phyloP scores from a whole-genome alignment of 2,329 filamentous ascomycete species.

The Venturia aucupariae region DNA sequence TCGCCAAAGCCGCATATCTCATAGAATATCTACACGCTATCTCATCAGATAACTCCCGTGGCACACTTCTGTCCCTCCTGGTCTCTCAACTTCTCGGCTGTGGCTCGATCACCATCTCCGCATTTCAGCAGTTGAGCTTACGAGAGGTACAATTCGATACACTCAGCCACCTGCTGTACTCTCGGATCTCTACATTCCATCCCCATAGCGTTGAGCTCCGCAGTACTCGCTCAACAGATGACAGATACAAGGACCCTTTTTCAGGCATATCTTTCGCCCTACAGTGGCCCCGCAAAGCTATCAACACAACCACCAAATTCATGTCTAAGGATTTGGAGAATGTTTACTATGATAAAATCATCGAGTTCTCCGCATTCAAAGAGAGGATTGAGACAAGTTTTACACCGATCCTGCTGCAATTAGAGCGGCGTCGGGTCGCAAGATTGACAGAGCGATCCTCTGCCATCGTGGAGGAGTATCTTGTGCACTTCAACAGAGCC shows the following conservation, averaged over 20 bases:
- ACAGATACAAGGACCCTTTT: slow-evolving; percentile 5
- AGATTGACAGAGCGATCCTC: slow-evolving; percentile 4
- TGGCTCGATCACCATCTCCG: slow-evolving; percentile 8
- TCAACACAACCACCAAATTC: neutral
- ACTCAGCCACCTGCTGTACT: slow-evolving; percentile 11
- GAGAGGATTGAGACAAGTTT: slow-evolving; percentile 8
- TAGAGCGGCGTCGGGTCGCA: slow-evolving; percentile 11
- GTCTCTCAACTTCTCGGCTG: slow-evolving; percentile 7
- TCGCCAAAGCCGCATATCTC: slow-evolving; percentile 8
- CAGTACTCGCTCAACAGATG: slow-evolving; percentile 1
- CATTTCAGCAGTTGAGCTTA: slow-evolving; percentile 2
- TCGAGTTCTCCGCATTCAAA: slow-evolving; percentile 12
- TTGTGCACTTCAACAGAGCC: neutral
- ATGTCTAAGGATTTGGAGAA: slow-evolving; percentile 12
- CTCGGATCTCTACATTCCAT: slow-evolving; percentile 14
- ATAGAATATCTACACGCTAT: slow-evolving; percentile 5
- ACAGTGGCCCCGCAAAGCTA: neutral
- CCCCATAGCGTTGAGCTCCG: slow-evolving; percentile 2
- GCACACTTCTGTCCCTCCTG: slow-evolving; percentile 1
- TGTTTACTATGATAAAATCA: slow-evolving; percentile 14
- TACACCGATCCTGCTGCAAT: slow-evolving; percentile 1
- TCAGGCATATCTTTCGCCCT: slow-evolving; percentile 4
- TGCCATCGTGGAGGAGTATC: neutral
- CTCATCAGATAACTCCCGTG: slow-evolving; percentile 10
- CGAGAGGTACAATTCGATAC: slow-evolving; percentile 15